Evolutionary conservation across 2,329 filamentous ascomycete genomes (phyloP), one percentile per base, ranked within the genome.

Genomic region (Fusarium verrucosum): DNA sequence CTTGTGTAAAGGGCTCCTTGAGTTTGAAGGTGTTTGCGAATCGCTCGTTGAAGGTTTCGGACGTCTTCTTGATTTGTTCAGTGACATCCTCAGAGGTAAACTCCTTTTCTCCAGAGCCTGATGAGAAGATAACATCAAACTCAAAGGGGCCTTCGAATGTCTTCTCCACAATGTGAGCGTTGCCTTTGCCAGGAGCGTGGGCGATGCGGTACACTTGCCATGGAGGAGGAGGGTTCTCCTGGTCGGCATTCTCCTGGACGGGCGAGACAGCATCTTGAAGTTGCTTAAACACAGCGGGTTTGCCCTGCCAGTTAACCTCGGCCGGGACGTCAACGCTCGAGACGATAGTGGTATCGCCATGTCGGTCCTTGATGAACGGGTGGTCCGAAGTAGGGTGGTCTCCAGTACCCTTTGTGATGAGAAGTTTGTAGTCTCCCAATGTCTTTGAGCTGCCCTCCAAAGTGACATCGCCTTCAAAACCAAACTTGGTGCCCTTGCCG

Each of bases 121-220:
- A 96, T 6, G 92, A 92, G 80, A 93, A 97, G 44, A 98, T 83
- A 50, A 98, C 83, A 74, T 98, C 95, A 70, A 98, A 98, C 80
- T 94, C 92, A 72, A 98, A 99, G 2, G 89, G 77, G 3, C 95
- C 94, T 70, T 94, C 86, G 70, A 97, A 98, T 3, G 93, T 87
- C 79, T 97, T 97, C 77, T 99, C 92, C 16, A 98, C 83, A 36
- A 97, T 80, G 65, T 99, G 94, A 14, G 92, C 80, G 72, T 98
- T 98, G 26, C 93, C 94, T 13, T 78, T 71, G 7, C 85, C 87
- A 4, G 91, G 88, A 28, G 79, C 77, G 74, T 96, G 90, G 40
- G 82, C 78, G 50, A 98, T 83, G 8, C 92, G 92, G 76, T 96
- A 97, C 1, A 94, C 84, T 75, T 95, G 91, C 80, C 90, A 92